phyloP scores from a whole-genome alignment of 78 protist species.

The Anaeramoeba flamelloides region DNA sequence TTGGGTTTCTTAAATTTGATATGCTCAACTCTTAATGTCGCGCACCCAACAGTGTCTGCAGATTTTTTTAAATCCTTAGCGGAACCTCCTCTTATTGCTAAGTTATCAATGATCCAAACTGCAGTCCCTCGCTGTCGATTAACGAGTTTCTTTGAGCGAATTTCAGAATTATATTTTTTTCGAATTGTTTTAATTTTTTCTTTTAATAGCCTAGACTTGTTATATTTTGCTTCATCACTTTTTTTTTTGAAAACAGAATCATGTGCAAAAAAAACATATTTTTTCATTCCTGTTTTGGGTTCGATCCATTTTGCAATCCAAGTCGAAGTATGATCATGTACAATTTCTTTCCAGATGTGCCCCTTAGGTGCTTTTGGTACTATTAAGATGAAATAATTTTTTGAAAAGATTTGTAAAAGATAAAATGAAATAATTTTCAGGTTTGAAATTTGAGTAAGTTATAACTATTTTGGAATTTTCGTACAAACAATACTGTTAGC shows the following conservation, averaged over 20 bases:
- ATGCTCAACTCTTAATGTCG: slow-evolving; percentile 85
- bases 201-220: slow-evolving; percentile 72
- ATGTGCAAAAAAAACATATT: slow-evolving; percentile 26
- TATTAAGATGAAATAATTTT: no score
- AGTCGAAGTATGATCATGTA: slow-evolving; percentile 58
- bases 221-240: slow-evolving; percentile 79
- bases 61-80: slow-evolving; percentile 81
- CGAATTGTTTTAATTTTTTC: background rate
- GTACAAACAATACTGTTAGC: no score
- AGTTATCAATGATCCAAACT: slow-evolving; percentile 69
- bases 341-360: slow-evolving; percentile 37
- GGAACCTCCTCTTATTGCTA: slow-evolving; percentile 92
- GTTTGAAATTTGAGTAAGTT: no score
- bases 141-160: slow-evolving; percentile 45
- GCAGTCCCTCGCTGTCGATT: slow-evolving; percentile 63
- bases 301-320: slow-evolving; percentile 95
- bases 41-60: slow-evolving; percentile 99
- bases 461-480: no score
- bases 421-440: no score
- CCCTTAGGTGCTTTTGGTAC: background rate
- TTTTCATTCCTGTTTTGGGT: slow-evolving; percentile 18
- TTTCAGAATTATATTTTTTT: background rate
- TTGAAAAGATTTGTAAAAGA: no score
- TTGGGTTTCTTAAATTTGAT: slow-evolving; percentile 25
- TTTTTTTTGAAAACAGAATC: slow-evolving; percentile 34